Evolutionary conservation across 2,329 filamentous ascomycete genomes (phyloP).

Genomic region (Fusarium tanahbumbuense): DNA sequence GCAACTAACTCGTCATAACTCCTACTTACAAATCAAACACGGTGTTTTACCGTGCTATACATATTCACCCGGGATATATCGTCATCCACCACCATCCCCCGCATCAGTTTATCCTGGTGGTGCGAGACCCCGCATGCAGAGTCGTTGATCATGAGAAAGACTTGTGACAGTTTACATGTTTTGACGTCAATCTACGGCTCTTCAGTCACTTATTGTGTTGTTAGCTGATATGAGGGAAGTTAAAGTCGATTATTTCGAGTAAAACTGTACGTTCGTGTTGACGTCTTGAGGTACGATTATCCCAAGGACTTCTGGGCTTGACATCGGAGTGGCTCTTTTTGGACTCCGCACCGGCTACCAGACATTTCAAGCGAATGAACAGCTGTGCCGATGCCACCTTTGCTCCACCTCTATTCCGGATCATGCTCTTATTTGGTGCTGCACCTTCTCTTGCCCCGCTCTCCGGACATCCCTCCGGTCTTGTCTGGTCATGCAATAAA

Average conservation of each 20-base stretch:
- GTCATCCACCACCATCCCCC: constrained; percentile 2
- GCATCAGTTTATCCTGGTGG: constrained; percentile 11
- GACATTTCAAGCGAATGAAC: not conserved
- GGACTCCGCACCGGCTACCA: too few species aligned
- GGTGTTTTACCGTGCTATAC: not conserved
- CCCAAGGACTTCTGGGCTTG: too few species aligned
- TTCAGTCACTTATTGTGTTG: too few species aligned
- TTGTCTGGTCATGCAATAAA: not conserved
- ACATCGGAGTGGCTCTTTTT: too few species aligned
- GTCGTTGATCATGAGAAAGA: not conserved
- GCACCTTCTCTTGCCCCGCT: not conserved
- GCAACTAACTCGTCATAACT: not conserved
- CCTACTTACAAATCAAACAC: constrained; percentile 2
- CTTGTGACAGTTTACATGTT: not conserved
- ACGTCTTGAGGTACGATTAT: not conserved
- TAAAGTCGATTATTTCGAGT: too few species aligned
- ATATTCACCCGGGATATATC: constrained; percentile 3
- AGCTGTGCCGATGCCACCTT: not conserved
- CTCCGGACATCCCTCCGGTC: not conserved
- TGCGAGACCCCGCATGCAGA: not conserved
- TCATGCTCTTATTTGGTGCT: not conserved
- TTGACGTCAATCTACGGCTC: too few species aligned
- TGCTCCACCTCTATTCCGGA: not conserved
- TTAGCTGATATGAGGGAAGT: not conserved
- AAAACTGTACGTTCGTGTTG: not conserved